phyloP scores from a whole-genome alignment of 352 stramenopile genomes.

The Phytophthora ohioensis region DNA sequence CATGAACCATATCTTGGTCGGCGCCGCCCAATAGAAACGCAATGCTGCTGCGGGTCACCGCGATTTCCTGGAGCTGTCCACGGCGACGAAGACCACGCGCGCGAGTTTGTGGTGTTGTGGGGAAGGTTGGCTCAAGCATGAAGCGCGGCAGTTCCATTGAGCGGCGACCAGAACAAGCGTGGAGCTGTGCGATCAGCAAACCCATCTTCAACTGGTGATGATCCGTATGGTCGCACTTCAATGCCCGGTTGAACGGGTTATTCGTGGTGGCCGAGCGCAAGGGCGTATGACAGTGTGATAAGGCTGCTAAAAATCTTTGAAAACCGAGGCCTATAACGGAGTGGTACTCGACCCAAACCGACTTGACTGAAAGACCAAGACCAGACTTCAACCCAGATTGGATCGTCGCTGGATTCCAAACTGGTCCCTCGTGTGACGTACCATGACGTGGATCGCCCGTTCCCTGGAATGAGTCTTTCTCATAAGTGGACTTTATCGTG shows the following conservation, averaged over 20 bases:
- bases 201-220: conserved; percentile 7
- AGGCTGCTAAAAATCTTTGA: too few species aligned
- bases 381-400: too few species aligned
- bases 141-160: not conserved
- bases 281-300: not conserved
- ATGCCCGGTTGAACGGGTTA: conserved; percentile 35
- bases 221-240: conserved; percentile 36
- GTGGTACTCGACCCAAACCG: too few species aligned
- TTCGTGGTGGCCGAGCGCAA: conserved; percentile 31
- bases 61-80: conserved; percentile 4
- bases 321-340: too few species aligned
- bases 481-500: too few species aligned
- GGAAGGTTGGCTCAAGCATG: not conserved
- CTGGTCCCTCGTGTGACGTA: too few species aligned
- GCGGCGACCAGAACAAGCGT: not conserved
- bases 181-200: not conserved
- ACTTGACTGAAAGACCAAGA: too few species aligned
- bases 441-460: too few species aligned
- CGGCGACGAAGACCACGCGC: not conserved
- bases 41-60: not conserved
- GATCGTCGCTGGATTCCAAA: too few species aligned
- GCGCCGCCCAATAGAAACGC: not conserved
- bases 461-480: too few species aligned
- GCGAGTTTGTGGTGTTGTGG: not conserved
- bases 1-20: not conserved